Base-by-base conservation (phyloP, 768 basidiomycete species). In the Naganishia vaughanmartiniae region DNA sequence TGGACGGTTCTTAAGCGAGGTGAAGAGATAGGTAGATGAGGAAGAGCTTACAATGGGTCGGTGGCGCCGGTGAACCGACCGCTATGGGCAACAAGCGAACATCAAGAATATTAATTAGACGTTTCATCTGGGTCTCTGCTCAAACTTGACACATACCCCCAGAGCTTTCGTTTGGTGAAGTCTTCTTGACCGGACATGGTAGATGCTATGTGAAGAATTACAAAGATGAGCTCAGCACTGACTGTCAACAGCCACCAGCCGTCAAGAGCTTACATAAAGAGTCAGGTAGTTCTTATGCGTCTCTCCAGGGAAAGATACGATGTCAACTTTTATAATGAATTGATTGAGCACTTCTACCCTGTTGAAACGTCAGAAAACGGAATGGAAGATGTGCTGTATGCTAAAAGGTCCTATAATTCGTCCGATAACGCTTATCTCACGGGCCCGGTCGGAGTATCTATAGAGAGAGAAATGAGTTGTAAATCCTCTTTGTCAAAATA, bases 121-220 rank as follows among this genome's bases (percentile, higher is more conserved):
- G 39, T 24, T 19, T 24, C n/a, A 34, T 19, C 9, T 26, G 10
- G 11, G 5, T n/a, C 14, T 9, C 24, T 15, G 36, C 6, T 55
- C 6, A 21, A 17, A 28, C n/a, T 17, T 6, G 17, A 53, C 15
- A 70, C 70, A 63, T 21, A 65, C 74, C 74, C 74, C 74, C 74
- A 74, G 53, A 74, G 67, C 60, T 74, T 74, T 54, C 74, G 48
- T 67, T 74, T 74, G 19, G 74, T 73, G 57, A 74, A 74, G 70
- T 74, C 71, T 48, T 57, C 71, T 56, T 65, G 54, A 45, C 54
- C 57, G 48, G 66, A 56, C 71, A 67, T 67, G 15, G 36, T 67
- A 24, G 34, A 30, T 54, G 24, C 57, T 58, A 34, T 3, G 17
- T 2, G 6, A 33, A 9, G 30, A 7, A 55, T 34, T 4, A 26